These are phyloP conservation scores for Entelexis paramagnoliae DNA, from an alignment of 1,139 yeast genomes.

Conservation along the genomic window DNA sequence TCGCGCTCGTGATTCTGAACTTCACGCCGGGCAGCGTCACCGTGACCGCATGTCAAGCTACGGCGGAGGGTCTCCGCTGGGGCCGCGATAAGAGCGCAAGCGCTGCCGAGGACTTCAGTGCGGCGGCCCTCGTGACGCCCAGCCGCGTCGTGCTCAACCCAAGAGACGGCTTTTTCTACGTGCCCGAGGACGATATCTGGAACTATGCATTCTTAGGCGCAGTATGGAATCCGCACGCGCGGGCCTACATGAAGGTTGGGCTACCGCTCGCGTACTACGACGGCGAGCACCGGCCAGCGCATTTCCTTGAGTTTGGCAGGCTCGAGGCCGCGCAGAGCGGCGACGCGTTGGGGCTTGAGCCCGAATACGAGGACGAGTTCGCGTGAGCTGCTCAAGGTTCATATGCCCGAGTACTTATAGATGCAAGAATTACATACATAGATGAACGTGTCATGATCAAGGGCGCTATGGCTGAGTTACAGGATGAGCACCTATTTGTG, in stretches of 20 bases:
- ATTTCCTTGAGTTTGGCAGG: slow-evolving; percentile 65
- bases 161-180: slow-evolving; percentile 67
- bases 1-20: slow-evolving; percentile 43
- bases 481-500: too few relatives aligned
- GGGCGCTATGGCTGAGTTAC: too few relatives aligned
- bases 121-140: slow-evolving; percentile 45
- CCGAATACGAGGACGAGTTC: not conserved
- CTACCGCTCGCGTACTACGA: slow-evolving; percentile 74
- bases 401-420: too few relatives aligned
- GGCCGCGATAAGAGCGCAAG: slow-evolving; percentile 50
- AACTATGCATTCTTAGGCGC: slow-evolving; percentile 85
- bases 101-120: slow-evolving; percentile 47
- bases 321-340: slow-evolving; percentile 41
- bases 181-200: slow-evolving; percentile 82
- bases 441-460: too few relatives aligned
- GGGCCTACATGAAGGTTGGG: slow-evolving; percentile 61
- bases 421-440: too few relatives aligned
- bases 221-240: slow-evolving; percentile 55
- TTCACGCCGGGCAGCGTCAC: slow-evolving; percentile 82
- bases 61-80: slow-evolving; percentile 66
- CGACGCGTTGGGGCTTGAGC: slow-evolving; percentile 2
- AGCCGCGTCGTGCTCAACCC: not conserved
- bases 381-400: not conserved
- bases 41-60: slow-evolving; percentile 53
- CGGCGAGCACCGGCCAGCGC: slow-evolving; percentile 79